Conservation (phyloP, 495 filamentous ascomycete genomes). For the Cercophora sp. region DNA sequence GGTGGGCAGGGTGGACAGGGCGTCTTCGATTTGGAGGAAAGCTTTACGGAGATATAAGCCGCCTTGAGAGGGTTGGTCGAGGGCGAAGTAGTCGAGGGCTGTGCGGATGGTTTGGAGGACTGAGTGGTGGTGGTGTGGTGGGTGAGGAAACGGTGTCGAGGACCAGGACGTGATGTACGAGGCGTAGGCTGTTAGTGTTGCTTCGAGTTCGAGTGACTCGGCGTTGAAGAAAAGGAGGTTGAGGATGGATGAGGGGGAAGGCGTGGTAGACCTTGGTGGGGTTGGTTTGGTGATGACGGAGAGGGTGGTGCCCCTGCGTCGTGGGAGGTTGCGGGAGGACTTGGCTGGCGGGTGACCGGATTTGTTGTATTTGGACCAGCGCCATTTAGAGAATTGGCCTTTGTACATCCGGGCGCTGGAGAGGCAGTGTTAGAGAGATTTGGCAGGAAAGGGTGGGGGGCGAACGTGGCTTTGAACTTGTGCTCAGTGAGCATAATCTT, state of each 20-base stretch:
- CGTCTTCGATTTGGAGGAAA: constrained; percentile 25
- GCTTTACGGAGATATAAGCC: constrained; percentile 21
- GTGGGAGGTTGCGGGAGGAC: no score
- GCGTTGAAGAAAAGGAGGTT: constrained; percentile 4
- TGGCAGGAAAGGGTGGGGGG: neutral
- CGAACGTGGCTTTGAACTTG: constrained; percentile 35
- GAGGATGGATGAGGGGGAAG: no score
- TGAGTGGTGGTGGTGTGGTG: constrained; percentile 11
- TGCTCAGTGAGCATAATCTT: constrained; percentile 27
- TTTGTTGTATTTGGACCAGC: constrained; percentile 35
- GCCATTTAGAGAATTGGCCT: constrained; percentile 33
- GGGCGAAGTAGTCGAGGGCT: constrained; percentile 18
- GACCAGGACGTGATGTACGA: constrained; percentile 16
- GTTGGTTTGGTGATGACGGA: no score
- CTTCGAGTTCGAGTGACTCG: constrained; percentile 4
- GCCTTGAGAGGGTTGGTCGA: constrained; percentile 6
- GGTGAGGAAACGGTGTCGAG: constrained; percentile 5
- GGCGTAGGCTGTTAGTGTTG: constrained; percentile 12
- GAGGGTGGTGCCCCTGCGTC: no score
- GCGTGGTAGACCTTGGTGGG: no score
- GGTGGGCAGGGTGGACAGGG: constrained; percentile 8
- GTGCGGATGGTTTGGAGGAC: constrained; percentile 24
- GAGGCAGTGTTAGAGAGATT: neutral
- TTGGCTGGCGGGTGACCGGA: no score
- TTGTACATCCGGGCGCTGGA: constrained; percentile 35